Base-by-base conservation (phyloP, 805 yeast genomes). In the Maudiozyma saulgeensis region DNA sequence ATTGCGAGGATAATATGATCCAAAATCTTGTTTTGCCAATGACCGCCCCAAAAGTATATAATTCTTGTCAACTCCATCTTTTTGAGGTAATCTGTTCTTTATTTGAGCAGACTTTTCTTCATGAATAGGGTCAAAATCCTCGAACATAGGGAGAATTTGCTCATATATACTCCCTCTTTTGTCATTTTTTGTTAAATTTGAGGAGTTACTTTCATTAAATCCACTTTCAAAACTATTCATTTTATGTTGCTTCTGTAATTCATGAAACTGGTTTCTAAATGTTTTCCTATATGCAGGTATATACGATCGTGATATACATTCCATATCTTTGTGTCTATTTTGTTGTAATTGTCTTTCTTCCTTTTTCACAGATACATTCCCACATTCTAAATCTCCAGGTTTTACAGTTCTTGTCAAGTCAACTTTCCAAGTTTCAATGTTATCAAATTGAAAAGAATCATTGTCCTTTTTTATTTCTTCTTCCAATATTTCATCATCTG, bases 201-300 rank as follows among this genome's bases (percentile, higher is more conserved):
- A 34, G n/a, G 41, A 21, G 3, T n/a, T 31, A 21, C 18, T 8
- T 13, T 9, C 18, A 13, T 16, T 15, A n/a, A 13, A 11, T 15
- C 16, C 38, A 35, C 15, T 15, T 35, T 15, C 18, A 35, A 15
- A 7, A 15, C 15, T 35, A 7, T 15, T 35, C 11, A n/a, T n/a
- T n/a, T 16, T 35, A n/a, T n/a, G 18, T n/a, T n/a, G 16, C 15
- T 35, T 8, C 15, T 35, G 16, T 8, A 35, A 35, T 16, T 35
- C 38, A 35, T 35, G 8, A 35, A 15, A 16, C 15, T 19, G 38
- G 15, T 6, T 35, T 35, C 19, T 61, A 42, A 67, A 48, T 45
- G 62, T 67, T 54, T 61, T 64, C 51, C 67, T 61, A 50, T 69
- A 69, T 3, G 74, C 74, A 13, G 74, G 74, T 6, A 66, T 61